These are phyloP conservation scores for Blastocystis sp. DNA, from an alignment of 352 stramenopile genomes.

Conservation along the genomic window DNA sequence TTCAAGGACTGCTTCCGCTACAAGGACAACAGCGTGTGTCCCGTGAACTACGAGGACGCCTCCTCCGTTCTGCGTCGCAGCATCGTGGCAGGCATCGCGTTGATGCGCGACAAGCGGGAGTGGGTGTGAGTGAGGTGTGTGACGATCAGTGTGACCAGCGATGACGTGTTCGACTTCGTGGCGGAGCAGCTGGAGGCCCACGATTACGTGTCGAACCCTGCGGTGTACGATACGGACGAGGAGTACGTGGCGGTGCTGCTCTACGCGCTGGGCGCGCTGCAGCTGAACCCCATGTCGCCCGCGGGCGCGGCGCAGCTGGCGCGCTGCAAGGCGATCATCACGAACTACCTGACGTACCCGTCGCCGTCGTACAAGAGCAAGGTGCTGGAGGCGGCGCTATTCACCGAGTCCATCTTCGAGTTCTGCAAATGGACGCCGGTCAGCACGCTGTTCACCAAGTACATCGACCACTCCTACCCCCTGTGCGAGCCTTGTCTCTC, in stretches of 20 bases:
- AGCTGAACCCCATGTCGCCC: background rate
- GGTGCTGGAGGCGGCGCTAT: conserved; percentile 15
- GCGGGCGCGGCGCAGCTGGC: background rate
- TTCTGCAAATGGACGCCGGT: conserved; percentile 1
- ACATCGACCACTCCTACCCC: conserved; percentile 17
- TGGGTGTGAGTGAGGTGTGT: background rate
- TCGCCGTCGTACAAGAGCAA: conserved; percentile 24
- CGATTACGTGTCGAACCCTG: conserved; percentile 10
- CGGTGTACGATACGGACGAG: conserved; percentile 31
- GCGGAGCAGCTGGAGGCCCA: background rate
- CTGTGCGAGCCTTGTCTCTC: background rate
- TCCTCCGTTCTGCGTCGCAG: background rate
- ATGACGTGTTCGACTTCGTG: conserved; percentile 25
- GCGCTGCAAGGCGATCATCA: conserved; percentile 19
- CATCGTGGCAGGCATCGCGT: conserved; percentile 18
- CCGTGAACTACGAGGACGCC: conserved; percentile 14
- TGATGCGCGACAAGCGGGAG: conserved; percentile 37
- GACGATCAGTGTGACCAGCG: background rate
- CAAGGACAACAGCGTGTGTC: conserved; percentile 18
- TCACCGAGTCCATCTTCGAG: conserved; percentile 23
- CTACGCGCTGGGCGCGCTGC: conserved; percentile 12
- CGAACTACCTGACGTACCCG: conserved; percentile 17
- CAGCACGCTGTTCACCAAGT: conserved; percentile 15
- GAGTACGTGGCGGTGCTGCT: conserved; percentile 28
- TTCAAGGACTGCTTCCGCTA: conserved; percentile 17